Evolutionary conservation across 2,329 filamentous ascomycete genomes (phyloP).

Genomic region (Colletotrichum liaoningense): DNA sequence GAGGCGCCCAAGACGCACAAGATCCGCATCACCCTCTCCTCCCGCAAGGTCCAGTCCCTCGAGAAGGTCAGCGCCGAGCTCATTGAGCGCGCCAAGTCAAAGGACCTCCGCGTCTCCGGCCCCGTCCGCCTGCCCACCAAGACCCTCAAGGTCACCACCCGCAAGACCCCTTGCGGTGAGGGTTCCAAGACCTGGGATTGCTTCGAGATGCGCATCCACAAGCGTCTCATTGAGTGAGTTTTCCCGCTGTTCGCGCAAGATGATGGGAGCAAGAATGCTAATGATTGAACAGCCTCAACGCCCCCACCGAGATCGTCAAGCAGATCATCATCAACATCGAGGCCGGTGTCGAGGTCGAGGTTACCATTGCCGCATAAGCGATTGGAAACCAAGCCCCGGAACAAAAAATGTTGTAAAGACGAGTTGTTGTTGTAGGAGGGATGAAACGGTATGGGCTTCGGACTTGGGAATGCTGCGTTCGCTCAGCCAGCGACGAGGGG

Average conservation of each 20-base stretch:
- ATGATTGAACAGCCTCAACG: slow-evolving; percentile 75
- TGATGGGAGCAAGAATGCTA: slow-evolving; percentile 16
- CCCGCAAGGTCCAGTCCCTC: slow-evolving; percentile 92
- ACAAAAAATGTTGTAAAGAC: not conserved
- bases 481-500: not conserved
- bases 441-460: slow-evolving; percentile 24
- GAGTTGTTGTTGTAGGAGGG: slow-evolving; percentile 18
- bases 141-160: slow-evolving; percentile 95
- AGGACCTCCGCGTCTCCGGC: slow-evolving; percentile 93
- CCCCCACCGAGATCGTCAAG: slow-evolving; percentile 97
- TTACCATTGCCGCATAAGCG: slow-evolving; percentile 86
- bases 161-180: slow-evolving; percentile 99
- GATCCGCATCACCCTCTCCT: slow-evolving; percentile 87
- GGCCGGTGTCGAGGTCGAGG: slow-evolving; percentile 92
- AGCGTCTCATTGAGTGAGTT: slow-evolving; percentile 92
- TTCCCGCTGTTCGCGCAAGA: not conserved
- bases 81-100: slow-evolving; percentile 97
- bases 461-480: slow-evolving; percentile 15
- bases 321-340: slow-evolving; percentile 97
- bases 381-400: not conserved
- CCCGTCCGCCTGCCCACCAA: slow-evolving; percentile 98
- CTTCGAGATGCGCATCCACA: slow-evolving; percentile 99
- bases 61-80: slow-evolving; percentile 99
- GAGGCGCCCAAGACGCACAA: slow-evolving; percentile 96
- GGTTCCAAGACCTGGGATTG: slow-evolving; percentile 99